Evolutionary conservation across 331 rosid genomes (phyloP).

Genomic region (Telfairia occidentalis): DNA sequence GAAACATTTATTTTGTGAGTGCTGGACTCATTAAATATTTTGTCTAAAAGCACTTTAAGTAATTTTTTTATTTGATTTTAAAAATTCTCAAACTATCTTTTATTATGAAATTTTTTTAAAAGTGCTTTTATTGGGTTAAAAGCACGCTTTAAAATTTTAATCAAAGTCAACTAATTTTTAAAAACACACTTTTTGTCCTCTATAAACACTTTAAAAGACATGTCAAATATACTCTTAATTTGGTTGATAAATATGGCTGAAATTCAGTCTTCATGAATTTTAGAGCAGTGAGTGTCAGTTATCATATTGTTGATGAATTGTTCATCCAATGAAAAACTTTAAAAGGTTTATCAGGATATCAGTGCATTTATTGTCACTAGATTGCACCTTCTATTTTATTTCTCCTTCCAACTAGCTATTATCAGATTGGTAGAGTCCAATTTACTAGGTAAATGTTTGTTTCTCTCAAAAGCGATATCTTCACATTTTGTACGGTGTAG

Average conservation of each 20-base stretch:
- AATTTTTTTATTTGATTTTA: neutral
- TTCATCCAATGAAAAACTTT: neutral
- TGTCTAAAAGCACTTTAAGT: neutral
- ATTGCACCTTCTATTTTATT: neutral
- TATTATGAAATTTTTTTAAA: neutral
- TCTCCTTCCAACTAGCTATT: conserved; percentile 3
- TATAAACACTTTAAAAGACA: neutral
- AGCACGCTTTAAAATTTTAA: neutral
- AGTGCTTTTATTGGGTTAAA: neutral
- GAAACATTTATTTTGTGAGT: neutral
- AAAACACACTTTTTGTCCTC: neutral
- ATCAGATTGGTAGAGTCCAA: neutral
- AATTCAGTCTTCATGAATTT: neutral
- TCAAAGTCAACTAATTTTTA: neutral
- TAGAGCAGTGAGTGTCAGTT: neutral
- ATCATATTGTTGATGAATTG: neutral
- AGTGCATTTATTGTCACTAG: neutral
- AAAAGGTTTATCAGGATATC: neutral
- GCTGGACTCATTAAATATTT: neutral
- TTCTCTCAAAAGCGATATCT: neutral
- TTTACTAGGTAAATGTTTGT: neutral
- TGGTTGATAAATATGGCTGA: neutral
- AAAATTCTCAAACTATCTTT: neutral
- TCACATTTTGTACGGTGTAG: neutral
- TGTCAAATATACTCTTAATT: neutral